A percentile compares a stretch with the other conserved stretches of the same genome.
Conservation (phyloP, 2,329 filamentous ascomycete species). For the Diaporthe sp. region DNA sequence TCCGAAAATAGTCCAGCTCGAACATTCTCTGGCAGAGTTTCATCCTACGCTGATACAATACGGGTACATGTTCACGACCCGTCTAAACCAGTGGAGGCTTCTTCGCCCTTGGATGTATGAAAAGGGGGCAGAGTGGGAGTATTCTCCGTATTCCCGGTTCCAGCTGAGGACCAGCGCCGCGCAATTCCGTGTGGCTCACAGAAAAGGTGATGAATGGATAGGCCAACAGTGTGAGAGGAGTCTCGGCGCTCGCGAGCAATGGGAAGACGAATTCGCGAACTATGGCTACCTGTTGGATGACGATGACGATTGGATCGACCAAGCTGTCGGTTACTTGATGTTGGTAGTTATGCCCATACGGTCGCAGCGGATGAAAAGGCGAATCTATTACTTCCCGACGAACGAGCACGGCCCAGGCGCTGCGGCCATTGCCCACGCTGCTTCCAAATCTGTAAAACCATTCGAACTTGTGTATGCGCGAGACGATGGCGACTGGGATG, state of each 20-base stretch:
- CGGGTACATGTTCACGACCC: neutral
- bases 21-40: neutral
- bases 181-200: neutral
- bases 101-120: neutral
- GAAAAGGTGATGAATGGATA: neutral
- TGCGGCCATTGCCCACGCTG: neutral
- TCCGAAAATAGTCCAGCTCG: neutral
- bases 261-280: neutral
- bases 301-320: neutral
- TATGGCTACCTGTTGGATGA: neutral
- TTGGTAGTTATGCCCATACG: slow-evolving; percentile 1
- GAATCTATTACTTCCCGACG: neutral
- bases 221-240: neutral
- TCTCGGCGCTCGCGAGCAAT: neutral
- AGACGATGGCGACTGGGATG: neutral
- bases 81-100: neutral
- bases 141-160: neutral
- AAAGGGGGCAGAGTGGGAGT: neutral
- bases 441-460: neutral
- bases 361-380: too few species aligned
- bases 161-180: neutral
- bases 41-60: neutral
- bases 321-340: slow-evolving; percentile 1
- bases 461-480: neutral
- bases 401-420: neutral